Conservation (phyloP, 495 filamentous ascomycete genomes). For the Aspergillus olivimuriae region DNA sequence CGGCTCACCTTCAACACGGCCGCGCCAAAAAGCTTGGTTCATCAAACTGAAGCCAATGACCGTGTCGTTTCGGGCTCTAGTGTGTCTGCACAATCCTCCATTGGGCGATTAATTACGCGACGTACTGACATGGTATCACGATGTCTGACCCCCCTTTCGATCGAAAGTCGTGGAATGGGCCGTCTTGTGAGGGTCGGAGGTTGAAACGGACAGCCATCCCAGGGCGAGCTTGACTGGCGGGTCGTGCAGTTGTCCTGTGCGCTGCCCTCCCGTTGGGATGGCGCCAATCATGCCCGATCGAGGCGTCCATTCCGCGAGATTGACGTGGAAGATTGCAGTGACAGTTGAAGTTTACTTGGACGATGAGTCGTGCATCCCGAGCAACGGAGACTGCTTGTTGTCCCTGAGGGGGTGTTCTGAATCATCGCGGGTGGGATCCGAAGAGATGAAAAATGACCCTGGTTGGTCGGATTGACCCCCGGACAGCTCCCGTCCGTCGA, state of each 20-base stretch:
- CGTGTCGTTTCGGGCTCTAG: neutral
- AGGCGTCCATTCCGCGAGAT: neutral
- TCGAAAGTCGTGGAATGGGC: neutral
- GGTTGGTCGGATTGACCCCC: neutral
- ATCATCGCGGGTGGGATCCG: too few species aligned
- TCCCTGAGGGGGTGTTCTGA: too few species aligned
- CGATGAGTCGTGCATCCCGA: too few species aligned
- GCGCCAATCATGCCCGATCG: neutral
- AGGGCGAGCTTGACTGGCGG: neutral
- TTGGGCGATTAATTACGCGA: neutral
- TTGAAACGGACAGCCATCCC: neutral
- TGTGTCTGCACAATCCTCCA: neutral
- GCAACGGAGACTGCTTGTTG: too few species aligned
- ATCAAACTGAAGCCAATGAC: neutral
- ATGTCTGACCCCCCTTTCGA: neutral
- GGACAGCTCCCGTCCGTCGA: neutral
- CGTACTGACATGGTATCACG: neutral
- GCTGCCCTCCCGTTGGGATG: neutral
- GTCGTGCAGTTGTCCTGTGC: neutral
- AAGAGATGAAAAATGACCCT: neutral
- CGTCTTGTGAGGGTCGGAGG: neutral
- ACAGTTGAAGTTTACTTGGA: neutral
- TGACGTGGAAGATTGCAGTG: neutral
- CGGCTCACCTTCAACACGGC: neutral
- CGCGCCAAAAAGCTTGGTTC: conserved; percentile 8